These are phyloP conservation scores for Talaromyces sp. DNA, from an alignment of 2,329 filamentous ascomycete species.

Conservation along the genomic window DNA sequence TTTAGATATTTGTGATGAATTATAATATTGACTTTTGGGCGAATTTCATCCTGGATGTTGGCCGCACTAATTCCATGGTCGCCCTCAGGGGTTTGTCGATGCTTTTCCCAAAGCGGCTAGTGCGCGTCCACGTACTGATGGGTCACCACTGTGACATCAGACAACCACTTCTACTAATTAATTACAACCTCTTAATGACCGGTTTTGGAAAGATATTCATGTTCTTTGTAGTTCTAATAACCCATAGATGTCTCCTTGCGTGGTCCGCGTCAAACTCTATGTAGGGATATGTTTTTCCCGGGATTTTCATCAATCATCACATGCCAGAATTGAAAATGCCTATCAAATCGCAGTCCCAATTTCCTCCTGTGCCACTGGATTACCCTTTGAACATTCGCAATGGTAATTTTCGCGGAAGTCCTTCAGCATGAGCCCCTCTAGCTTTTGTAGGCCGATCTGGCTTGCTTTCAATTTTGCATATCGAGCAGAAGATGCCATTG, in stretches of 20 bases:
- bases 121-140: neutral
- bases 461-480: slow-evolving; percentile 64
- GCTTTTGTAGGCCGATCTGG: slow-evolving; percentile 29
- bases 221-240: too few species aligned
- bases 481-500: slow-evolving; percentile 57
- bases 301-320: neutral
- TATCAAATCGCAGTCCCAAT: slow-evolving; percentile 24
- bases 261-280: neutral
- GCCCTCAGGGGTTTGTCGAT: neutral
- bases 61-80: neutral
- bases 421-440: slow-evolving; percentile 47
- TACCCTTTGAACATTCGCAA: slow-evolving; percentile 55
- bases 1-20: neutral
- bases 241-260: neutral
- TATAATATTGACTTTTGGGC: neutral
- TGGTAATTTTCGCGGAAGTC: slow-evolving; percentile 57
- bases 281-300: neutral
- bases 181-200: too few species aligned
- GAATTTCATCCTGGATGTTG: neutral
- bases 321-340: neutral
- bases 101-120: neutral
- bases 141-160: too few species aligned
- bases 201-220: too few species aligned
- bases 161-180: neutral
- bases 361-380: slow-evolving; percentile 1